A percentile compares a stretch with the other conserved stretches of the same genome.
phyloP scores from a whole-genome alignment of 805 yeast genomes.

The Wickerhamiella cacticola region DNA sequence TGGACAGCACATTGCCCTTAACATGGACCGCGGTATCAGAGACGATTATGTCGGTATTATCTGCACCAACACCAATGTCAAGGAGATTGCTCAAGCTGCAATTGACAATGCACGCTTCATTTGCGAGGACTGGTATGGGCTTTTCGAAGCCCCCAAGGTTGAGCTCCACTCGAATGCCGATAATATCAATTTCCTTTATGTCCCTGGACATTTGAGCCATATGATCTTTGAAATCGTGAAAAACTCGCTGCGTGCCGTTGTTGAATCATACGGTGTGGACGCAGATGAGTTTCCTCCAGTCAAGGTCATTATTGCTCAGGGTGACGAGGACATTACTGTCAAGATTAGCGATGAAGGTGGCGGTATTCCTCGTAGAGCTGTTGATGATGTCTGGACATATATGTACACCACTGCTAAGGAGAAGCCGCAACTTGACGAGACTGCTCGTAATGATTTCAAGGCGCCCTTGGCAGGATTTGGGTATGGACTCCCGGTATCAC shows the following conservation, averaged over 20 bases:
- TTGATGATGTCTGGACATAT: constrained; percentile 83
- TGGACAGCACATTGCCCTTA: constrained; percentile 86
- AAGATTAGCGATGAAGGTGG: constrained; percentile 92
- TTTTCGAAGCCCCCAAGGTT: constrained; percentile 76
- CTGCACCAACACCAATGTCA: constrained; percentile 71
- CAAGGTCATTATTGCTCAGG: constrained; percentile 77
- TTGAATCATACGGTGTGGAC: constrained; percentile 58
- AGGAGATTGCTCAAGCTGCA: constrained; percentile 75
- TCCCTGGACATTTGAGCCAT: constrained; percentile 85
- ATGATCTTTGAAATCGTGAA: constrained; percentile 83
- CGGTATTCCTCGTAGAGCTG: constrained; percentile 74
- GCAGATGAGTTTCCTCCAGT: constrained; percentile 68
- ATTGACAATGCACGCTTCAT: constrained; percentile 82
- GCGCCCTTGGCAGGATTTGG: constrained; percentile 96
- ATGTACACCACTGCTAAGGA: constrained; percentile 76
- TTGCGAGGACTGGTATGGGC: constrained; percentile 82
- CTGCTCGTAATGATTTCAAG: constrained; percentile 50
- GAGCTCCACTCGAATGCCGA: constrained; percentile 64
- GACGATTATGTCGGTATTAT: constrained; percentile 79
- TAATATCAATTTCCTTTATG: constrained; percentile 67
- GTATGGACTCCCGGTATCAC: constrained; percentile 75
- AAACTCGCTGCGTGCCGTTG: constrained; percentile 79
- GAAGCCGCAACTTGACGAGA: constrained; percentile 52
- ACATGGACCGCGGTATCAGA: constrained; percentile 46
- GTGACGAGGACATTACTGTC: constrained; percentile 80